Base-by-base conservation (phyloP, 371 early-diverging fungal genomes). In the Mortierella sp. region DNA sequence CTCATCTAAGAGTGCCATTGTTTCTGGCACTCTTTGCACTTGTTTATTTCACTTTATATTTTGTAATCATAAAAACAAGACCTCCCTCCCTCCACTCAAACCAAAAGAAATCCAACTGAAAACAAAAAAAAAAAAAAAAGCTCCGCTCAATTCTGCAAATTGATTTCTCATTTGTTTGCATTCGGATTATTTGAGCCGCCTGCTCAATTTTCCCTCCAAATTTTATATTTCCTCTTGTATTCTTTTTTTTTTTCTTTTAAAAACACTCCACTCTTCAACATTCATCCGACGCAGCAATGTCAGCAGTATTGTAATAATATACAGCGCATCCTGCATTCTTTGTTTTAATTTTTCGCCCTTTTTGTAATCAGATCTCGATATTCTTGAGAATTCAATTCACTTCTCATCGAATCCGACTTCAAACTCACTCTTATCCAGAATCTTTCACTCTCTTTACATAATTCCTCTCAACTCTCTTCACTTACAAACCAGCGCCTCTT, bases 161-260 rank as follows among this genome's bases (percentile, higher is more conserved):
- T 45, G 47, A 26, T 53, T 65, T 26, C 55, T 61, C 35, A 56
- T 58, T 49, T 65, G 45, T 66, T 35, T 61, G 54, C 63, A 63
- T 54, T 64, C 55, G 31, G n/a, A 55, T 43, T 28, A 58, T 32
- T 74, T 68, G 42, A 56, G 40, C 49, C 34, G 3, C 15, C 31
- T 42, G 47, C 6, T 49, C 28, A 29, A 26, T 60, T 65, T 61
- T 65, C 60, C 29, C 23, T 58, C 53, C 31, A 19, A 49, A 43
- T 42, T 31, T 49, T 2, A 40, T 32, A 37, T 23, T 12, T 23
- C 13, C 42, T 28, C 13, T 37, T 66, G 8, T 26, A 19, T 47
- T 51, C 51, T 45, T 37, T 47, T 54, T 61, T 61, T 66, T 37
- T 42, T 0, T 56, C 42, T 32, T 63, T 37, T 55, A 32, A 53